Evolutionary conservation across 352 stramenopile genomes (phyloP), one percentile per base, ranked within the genome.

Genomic region (Globisporangium camurandrum): DNA sequence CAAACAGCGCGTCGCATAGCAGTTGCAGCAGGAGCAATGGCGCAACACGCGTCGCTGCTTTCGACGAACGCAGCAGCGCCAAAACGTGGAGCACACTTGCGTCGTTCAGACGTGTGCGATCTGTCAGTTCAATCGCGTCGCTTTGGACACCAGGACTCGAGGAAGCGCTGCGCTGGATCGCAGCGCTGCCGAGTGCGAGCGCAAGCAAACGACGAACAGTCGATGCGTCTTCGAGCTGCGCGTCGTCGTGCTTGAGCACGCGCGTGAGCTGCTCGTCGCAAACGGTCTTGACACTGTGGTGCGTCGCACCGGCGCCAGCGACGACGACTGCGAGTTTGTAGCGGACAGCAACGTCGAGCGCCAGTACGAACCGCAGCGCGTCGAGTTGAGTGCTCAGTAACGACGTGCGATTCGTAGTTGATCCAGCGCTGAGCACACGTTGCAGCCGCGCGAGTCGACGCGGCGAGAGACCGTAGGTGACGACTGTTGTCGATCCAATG

Each of bases 1-100:
- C 81, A 54, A 84, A 89, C 72, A 92, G 81, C 17, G 88, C 61
- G 38, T 88, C 74, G 41, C 78, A 92, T 16, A 92, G 59, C 23
- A 89, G 42, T 50, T 89, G 77, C 20, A 92, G 46, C 54, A 88
- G 76, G 36, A 75, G 56, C 0, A n/a, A n/a, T n/a, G 81, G 81
- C 27, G 86, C 49, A 11, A 71, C 63, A 48, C 84, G 84, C 14
- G 75, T 57, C 12, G 74, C 75, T 7, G 64, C 51, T 49, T 85
- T 78, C 0, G 78, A 89, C 12, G 41, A 37, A 8, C 60, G 65
- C 33, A 92, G 44, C 12, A 89, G 45, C 11, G 59, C 59, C 14
- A 84, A 22, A 1, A 72, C 57, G 23, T 82, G 71, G 8, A 92
- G 47, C 36, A 88, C 74, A 43, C 78, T 88, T 10, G 60, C 39